Base-by-base conservation (phyloP, 495 filamentous ascomycete genomes). In the Parathielavia appendiculata region DNA sequence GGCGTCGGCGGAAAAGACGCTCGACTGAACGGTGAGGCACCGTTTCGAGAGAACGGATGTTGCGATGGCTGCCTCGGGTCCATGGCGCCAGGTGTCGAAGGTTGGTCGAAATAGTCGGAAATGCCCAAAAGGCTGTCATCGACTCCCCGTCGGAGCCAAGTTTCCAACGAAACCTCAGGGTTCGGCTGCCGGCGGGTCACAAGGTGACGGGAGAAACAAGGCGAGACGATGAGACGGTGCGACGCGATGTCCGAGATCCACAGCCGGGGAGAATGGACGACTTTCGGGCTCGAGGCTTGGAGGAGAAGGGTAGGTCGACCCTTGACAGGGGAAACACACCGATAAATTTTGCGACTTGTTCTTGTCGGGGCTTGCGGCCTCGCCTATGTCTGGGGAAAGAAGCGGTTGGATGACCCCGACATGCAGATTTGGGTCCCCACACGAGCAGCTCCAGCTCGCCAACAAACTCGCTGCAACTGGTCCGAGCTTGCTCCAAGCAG, bases 1-100 rank as follows among this genome's bases (percentile, higher is more conserved):
- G 67, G 63, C 2, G 63, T 35, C 2, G 63, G 67, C 13, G 69
- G 62, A 35, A 73, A 76, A 3, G 68, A 65, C 34, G 71, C 66
- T 19, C 72, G 65, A 55, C 61, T 61, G 53, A 73, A 70, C 0
- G 72, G 68, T 26, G 72, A 69, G 16, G 71, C 71, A 38, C 51
- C 63, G 58, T 69, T 75, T 39, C 73, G 72, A 44, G 72, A 63
- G 30, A 70, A 76, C 23, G 74, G 73, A 36, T 61, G 71, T 48
- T 74, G 73, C 39, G 73, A 66, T 57, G 71, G 69, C 36, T 74
- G 71, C 70, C 74, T 67, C 61, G 73, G 71, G 62, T 76, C 74
- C 73, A 73, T 73, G 40, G 57, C 60, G 64, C 45, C 41, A 5
- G 43, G 34, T 51, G 12, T 16, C 38, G 35, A 23, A 39, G 60